Conservation (phyloP, 2,329 filamentous ascomycete species). For the Neurospora sp. region DNA sequence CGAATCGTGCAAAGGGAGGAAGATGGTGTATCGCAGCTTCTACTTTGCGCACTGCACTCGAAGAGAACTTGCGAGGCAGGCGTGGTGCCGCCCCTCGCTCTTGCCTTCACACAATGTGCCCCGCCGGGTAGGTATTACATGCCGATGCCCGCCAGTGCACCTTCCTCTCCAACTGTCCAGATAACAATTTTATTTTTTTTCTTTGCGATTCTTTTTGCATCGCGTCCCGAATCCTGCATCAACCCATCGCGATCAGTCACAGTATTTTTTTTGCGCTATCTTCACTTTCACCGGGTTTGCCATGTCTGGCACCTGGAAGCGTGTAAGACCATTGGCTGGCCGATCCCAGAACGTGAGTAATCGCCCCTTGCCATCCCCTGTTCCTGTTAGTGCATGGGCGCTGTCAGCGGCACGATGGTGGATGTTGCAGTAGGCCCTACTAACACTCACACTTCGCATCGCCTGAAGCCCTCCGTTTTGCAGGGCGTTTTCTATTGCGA, state of each 20-base stretch:
- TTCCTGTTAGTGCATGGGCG: not conserved
- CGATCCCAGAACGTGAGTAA: not conserved
- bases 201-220: not conserved
- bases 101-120: not conserved
- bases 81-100: not conserved
- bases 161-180: not conserved
- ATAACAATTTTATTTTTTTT: not conserved
- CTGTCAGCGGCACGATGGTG: not conserved
- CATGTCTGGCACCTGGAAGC: not conserved
- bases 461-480: not conserved
- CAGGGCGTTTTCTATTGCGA: not conserved
- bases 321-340: not conserved
- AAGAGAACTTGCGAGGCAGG: not conserved
- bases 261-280: not conserved
- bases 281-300: not conserved
- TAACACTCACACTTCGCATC: not conserved
- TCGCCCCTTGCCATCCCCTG: not conserved
- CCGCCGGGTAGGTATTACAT: not conserved
- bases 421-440: fast-evolving
- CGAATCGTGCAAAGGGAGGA: not conserved
- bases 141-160: not conserved
- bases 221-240: not conserved
- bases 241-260: not conserved
- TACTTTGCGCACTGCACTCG: not conserved
- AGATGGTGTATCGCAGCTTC: not conserved